Evolutionary conservation across 1,284 basidiomycete genomes (phyloP), one percentile per base, ranked within the genome.

Genomic region (Rhodofomes roseus): DNA sequence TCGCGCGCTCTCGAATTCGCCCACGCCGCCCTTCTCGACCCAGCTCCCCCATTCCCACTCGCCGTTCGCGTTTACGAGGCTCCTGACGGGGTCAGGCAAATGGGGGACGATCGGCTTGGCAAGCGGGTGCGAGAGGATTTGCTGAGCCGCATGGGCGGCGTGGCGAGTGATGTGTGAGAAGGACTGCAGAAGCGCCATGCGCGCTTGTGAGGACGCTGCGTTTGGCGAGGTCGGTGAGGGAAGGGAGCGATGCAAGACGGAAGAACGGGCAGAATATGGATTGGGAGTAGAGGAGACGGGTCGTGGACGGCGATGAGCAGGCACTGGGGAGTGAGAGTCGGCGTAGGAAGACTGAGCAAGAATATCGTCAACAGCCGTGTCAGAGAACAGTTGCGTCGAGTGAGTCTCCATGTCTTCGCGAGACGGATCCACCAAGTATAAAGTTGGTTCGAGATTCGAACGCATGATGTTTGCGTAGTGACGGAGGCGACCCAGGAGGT

Each of bases 41-140:
- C 90, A 92, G 63, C 89, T 91, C 12, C 87, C 85, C 85, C 92
- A 92, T 66, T 93, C 90, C 73, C 87, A 83, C 68, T 93, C 94
- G 18, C 92, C 92, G 60, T 85, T 85, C 4, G 84, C 94, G 67
- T 87, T 92, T 1, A 96, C 93, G 41, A 97, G 82, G 61, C 89
- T 93, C 64, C 84, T 85, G 50, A 96, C 92, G 0, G 95, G 94
- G 62, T 95, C 92, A 0, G 95, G 95, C 7, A 98, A 82, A 70
- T 97, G 95, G 4, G 95, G 95, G 0, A 97, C 82, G 37, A 98
- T 95, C 2, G 95, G 95, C 70, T 95, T 93, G 2, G 95, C 95
- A 22, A 97, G 83, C 0, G 95, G 95, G 69, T 97, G 95, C 0
- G 93, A 95, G 4, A 98, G 81, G 9, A 98, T 93, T 63, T 95